Evolutionary conservation across 2,329 filamentous ascomycete species (phyloP).

Genomic region (Pleomassaria siparia): DNA sequence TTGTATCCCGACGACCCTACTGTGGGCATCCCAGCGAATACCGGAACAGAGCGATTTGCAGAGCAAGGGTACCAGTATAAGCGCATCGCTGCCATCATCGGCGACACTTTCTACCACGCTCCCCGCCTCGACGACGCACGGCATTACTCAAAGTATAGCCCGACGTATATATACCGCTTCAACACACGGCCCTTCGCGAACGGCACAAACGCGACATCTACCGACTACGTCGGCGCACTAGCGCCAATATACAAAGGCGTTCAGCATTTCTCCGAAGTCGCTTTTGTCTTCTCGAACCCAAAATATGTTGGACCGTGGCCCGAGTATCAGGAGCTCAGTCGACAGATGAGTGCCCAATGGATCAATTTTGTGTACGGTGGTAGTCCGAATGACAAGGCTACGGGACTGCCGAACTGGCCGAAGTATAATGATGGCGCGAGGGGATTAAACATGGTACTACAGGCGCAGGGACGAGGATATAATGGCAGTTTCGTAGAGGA

Average conservation of each 20-base stretch:
- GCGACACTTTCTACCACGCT: slow-evolving; percentile 60
- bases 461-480: slow-evolving; percentile 45
- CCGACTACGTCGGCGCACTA: slow-evolving; percentile 50
- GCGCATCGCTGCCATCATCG: slow-evolving; percentile 53
- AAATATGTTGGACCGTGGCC: slow-evolving; percentile 39
- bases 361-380: slow-evolving; percentile 46
- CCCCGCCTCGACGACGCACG: slow-evolving; percentile 49
- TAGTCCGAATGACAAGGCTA: slow-evolving; percentile 43
- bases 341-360: slow-evolving; percentile 51
- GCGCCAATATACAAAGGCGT: slow-evolving; percentile 48
- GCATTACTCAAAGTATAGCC: slow-evolving; percentile 50
- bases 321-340: slow-evolving; percentile 45
- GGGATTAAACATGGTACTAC: slow-evolving; percentile 49
- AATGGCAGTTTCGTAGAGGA: slow-evolving; percentile 45
- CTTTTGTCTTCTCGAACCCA: slow-evolving; percentile 51
- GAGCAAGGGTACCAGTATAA: slow-evolving; percentile 53
- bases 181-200: slow-evolving; percentile 47
- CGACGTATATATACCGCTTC: slow-evolving; percentile 64
- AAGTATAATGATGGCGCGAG: slow-evolving; percentile 38
- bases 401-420: slow-evolving; percentile 44
- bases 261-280: slow-evolving; percentile 57
- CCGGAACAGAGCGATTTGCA: slow-evolving; percentile 32
- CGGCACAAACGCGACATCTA: slow-evolving; percentile 24
- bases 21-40: slow-evolving; percentile 36
- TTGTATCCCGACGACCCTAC: slow-evolving; percentile 40